Percentiles rank a stretch among this genome's conserved stretches.
These are phyloP conservation scores for Anisogramma anomala DNA, from an alignment of 2,329 filamentous ascomycete species.

Conservation along the genomic window DNA sequence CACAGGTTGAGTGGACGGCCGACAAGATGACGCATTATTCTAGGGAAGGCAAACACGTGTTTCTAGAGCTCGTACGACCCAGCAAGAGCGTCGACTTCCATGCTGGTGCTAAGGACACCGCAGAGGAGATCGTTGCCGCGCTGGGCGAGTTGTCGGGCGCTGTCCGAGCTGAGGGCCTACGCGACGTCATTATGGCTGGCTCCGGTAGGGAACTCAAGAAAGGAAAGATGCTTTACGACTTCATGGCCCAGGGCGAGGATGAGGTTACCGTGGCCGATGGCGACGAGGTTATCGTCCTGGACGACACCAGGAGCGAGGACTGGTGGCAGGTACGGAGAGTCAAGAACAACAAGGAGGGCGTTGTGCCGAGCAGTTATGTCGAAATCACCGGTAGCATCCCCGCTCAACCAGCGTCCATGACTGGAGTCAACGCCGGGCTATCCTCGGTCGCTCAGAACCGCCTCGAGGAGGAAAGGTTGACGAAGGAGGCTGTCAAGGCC, in stretches of 20 bases:
- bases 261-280: slow-evolving; percentile 85
- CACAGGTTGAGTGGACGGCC: slow-evolving; percentile 83
- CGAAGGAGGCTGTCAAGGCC: slow-evolving; percentile 64
- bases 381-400: slow-evolving; percentile 64
- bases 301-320: slow-evolving; percentile 86
- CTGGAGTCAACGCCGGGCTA: slow-evolving; percentile 38
- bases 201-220: slow-evolving; percentile 56
- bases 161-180: slow-evolving; percentile 67
- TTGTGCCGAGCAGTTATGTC: slow-evolving; percentile 93
- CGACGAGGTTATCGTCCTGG: slow-evolving; percentile 82
- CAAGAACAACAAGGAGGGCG: slow-evolving; percentile 88
- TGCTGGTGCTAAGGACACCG: slow-evolving; percentile 92
- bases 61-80: slow-evolving; percentile 81
- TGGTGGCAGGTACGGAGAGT: slow-evolving; percentile 94
- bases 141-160: slow-evolving; percentile 84
- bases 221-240: slow-evolving; percentile 84
- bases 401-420: slow-evolving; percentile 34
- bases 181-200: slow-evolving; percentile 76
- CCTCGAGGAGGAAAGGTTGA: slow-evolving; percentile 70
- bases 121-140: slow-evolving; percentile 79
- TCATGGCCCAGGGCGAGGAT: slow-evolving; percentile 91
- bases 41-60: slow-evolving; percentile 95
- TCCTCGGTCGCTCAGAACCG: slow-evolving; percentile 68
- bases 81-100: slow-evolving; percentile 96
- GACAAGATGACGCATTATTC: slow-evolving; percentile 97